Percentiles rank a stretch among this genome's conserved stretches.
Evolutionary conservation across 2,329 filamentous ascomycete genomes (phyloP).

Genomic region (Chaetomium strumarium): DNA sequence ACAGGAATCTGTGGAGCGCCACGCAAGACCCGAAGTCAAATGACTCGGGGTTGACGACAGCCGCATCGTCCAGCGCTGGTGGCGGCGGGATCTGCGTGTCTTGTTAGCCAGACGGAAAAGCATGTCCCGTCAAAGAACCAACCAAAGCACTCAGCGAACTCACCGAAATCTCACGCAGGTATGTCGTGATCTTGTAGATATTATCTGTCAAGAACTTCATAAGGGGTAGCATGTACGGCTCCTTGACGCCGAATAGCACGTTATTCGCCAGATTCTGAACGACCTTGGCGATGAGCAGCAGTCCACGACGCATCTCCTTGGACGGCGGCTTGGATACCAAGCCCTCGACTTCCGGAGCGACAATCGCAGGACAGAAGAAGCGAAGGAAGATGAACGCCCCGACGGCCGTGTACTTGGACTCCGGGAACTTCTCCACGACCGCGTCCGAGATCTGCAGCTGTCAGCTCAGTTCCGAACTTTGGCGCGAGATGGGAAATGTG

Average conservation of each 20-base stretch:
- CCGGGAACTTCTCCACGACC: conserved; percentile 59
- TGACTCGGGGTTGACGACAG: conserved; percentile 38
- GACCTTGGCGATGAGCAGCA: conserved; percentile 65
- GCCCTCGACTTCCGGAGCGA: conserved; percentile 62
- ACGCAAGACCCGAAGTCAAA: conserved; percentile 69
- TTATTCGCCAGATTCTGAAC: conserved; percentile 68
- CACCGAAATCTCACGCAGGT: conserved; percentile 62
- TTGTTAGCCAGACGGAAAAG: conserved; percentile 19
- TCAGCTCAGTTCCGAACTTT: neutral
- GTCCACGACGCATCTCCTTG: conserved; percentile 62
- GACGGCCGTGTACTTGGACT: conserved; percentile 66
- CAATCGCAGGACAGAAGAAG: conserved; percentile 68
- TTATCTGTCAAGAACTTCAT: conserved; percentile 64
- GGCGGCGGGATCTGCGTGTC: conserved; percentile 41
- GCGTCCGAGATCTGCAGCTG: conserved; percentile 46
- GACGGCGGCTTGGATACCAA: conserved; percentile 56
- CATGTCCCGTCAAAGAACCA: neutral
- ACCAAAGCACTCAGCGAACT: conserved; percentile 23
- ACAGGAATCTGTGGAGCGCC: conserved; percentile 61
- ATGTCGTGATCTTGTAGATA: conserved; percentile 61
- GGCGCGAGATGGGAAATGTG: neutral
- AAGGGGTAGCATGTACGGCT: conserved; percentile 66
- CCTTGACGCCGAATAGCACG: conserved; percentile 64
- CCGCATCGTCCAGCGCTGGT: conserved; percentile 37
- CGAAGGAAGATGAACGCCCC: conserved; percentile 66